Evolutionary conservation across 2,329 filamentous ascomycete genomes (phyloP).

Genomic region (Alternaria sp.): DNA sequence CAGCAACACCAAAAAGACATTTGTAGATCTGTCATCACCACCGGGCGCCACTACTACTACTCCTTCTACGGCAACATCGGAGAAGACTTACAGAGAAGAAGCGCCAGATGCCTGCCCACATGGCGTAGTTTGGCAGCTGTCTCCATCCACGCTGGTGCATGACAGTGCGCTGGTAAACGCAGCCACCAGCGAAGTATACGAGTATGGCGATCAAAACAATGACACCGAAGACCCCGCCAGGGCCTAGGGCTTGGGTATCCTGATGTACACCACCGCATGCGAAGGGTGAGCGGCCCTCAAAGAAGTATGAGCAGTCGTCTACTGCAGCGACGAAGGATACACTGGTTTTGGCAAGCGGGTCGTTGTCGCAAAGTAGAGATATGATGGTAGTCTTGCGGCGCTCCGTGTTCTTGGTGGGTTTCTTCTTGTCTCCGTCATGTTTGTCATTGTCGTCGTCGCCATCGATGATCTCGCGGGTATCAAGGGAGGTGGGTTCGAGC

Average conservation of each 20-base stretch:
- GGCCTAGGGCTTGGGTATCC: conserved; percentile 68
- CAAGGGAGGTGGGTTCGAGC: conserved; percentile 35
- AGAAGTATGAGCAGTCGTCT: conserved; percentile 94
- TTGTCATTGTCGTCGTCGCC: conserved; percentile 50
- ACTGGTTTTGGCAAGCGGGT: conserved; percentile 73
- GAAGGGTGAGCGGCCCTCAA: conserved; percentile 85
- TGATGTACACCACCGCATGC: conserved; percentile 78
- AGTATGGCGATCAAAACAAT: conserved; percentile 80
- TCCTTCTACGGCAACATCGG: conserved; percentile 11
- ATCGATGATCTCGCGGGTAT: conserved; percentile 53
- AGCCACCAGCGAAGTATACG: conserved; percentile 89
- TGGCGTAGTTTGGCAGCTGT: conserved; percentile 90
- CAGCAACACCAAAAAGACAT: conserved; percentile 20
- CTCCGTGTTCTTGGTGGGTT: conserved; percentile 61
- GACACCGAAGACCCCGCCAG: conserved; percentile 82
- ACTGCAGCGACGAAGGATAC: conserved; percentile 87
- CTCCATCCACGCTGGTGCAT: conserved; percentile 94
- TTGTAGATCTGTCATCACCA: conserved; percentile 6
- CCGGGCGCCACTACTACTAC: conserved; percentile 6
- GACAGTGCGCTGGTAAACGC: conserved; percentile 94
- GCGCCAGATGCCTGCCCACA: conserved; percentile 87
- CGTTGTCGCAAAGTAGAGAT: conserved; percentile 90
- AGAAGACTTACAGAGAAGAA: conserved; percentile 75
- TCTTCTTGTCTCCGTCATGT: conserved; percentile 46
- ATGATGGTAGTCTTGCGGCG: conserved; percentile 83